Base-by-base conservation (phyloP, 2,329 filamentous ascomycete species). In the Epichloe uncinata region DNA sequence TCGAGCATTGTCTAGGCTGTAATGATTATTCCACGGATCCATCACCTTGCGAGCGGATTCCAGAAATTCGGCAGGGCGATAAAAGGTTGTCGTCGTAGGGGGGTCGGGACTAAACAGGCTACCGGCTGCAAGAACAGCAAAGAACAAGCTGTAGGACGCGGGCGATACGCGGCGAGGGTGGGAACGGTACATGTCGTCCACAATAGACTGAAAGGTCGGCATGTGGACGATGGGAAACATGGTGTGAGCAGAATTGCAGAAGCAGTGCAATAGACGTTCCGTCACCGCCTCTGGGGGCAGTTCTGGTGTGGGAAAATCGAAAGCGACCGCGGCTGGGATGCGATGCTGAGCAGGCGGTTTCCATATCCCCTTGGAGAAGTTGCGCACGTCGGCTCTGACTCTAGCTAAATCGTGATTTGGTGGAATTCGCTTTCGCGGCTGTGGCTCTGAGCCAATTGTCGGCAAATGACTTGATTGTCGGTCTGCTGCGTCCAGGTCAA, bases 161-260 rank as follows among this genome's bases (percentile, higher is more conserved):
- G 80, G 74, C 0, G 84, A 72, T 6, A 79, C 72, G 11, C 60
- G 59, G 33, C 77, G 71, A 16, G 85, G 71, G 42, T 76, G 77
- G 4, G 80, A 78, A 50, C 78, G 77, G 65, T 95, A 95, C 6
- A 95, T 72, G 8, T 80, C 75, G 50, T 95, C 87, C 53, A 91
- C 85, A 47, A 85, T 78, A 45, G 78, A 74, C 58, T 84, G 74
- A 59, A 97, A 94, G 0, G 78, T 85, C 2, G 87, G 86, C 85
- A 90, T 94, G 64, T 97, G 87, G 9, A 97, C 61, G 42, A 95
- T 81, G 0, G 93, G 93, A 57, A 90, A 84, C 64, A 87, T 83
- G 34, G 81, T 77, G 63, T 97, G 91, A 22, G 87, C 73, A 6
- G 84, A 84, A 38, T 77, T 73, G 58, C 86, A 84, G 65, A 95